phyloP scores from a whole-genome alignment of 1,284 basidiomycete genomes.

The Ceratobasidium sp. region DNA sequence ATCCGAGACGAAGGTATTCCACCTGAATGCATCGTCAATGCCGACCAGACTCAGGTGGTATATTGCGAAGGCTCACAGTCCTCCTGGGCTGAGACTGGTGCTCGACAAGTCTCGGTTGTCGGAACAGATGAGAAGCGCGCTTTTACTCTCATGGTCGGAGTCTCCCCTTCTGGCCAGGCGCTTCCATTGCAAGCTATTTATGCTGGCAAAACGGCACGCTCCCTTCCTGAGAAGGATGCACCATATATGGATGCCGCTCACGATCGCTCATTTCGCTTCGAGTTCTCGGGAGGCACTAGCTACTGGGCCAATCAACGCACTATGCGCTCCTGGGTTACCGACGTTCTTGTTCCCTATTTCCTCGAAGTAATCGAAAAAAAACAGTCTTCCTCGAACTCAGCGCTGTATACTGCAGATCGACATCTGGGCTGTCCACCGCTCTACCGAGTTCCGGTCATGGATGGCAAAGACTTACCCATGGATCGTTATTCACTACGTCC shows the following conservation, averaged over 20 bases:
- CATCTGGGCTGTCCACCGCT: conserved; percentile 60
- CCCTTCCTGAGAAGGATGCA: neutral
- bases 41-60: conserved; percentile 36
- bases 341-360: conserved; percentile 58
- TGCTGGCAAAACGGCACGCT: neutral
- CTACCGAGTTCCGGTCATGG: conserved; percentile 57
- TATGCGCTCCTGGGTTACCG: neutral
- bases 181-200: conserved; percentile 41
- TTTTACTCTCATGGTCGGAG: conserved; percentile 17
- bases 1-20: conserved; percentile 22
- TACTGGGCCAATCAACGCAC: neutral
- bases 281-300: conserved; percentile 48
- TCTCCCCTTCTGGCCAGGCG: conserved; percentile 6
- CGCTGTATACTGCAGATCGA: conserved; percentile 56
- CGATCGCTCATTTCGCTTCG: conserved; percentile 54
- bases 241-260: conserved; percentile 49
- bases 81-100: conserved; percentile 15
- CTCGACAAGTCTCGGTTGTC: conserved; percentile 28
- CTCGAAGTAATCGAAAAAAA: conserved; percentile 47
- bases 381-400: conserved; percentile 3
- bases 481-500: conserved; percentile 52
- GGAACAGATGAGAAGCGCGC: conserved; percentile 38
- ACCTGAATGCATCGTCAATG: conserved; percentile 19
- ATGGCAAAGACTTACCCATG: conserved; percentile 52
- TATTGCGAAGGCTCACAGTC: neutral